phyloP scores from a whole-genome alignment of 495 filamentous ascomycete species.

The Aspergillus ostianus region DNA sequence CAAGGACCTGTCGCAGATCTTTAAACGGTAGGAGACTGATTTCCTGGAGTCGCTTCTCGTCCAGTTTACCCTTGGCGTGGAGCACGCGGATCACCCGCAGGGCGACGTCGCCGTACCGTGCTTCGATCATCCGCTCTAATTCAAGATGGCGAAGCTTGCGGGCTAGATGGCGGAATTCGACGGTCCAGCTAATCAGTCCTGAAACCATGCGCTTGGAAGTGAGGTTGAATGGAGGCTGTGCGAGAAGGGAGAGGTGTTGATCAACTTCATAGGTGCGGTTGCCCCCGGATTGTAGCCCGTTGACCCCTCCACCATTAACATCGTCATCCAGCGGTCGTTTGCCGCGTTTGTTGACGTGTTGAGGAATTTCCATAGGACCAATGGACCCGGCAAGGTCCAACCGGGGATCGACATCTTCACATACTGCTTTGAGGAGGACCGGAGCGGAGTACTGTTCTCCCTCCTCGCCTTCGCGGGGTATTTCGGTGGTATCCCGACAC shows the following conservation, averaged over 20 bases:
- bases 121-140: constrained; percentile 72
- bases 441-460: constrained; percentile 39
- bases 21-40: constrained; percentile 74
- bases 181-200: constrained; percentile 70
- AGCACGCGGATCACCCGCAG: constrained; percentile 79
- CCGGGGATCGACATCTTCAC: constrained; percentile 39
- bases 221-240: constrained; percentile 69
- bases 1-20: constrained; percentile 76
- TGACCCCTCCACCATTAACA: constrained; percentile 32
- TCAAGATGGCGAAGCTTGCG: constrained; percentile 67
- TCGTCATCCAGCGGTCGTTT: constrained; percentile 43
- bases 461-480: constrained; percentile 53
- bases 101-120: constrained; percentile 71
- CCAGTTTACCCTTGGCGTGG: constrained; percentile 80
- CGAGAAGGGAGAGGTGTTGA: constrained; percentile 74
- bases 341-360: constrained; percentile 25
- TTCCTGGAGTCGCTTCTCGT: constrained; percentile 79
- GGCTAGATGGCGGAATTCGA: constrained; percentile 71
- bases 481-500: constrained; percentile 63
- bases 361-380: constrained; percentile 31
- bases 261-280: constrained; percentile 55
- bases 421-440: constrained; percentile 35
- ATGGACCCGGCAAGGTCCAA: constrained; percentile 41
- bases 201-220: constrained; percentile 41
- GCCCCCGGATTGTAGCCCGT: constrained; percentile 35